These are phyloP conservation scores for Catharanthus roseus DNA, from an alignment of 257 asterid species.

Conservation along the genomic window DNA sequence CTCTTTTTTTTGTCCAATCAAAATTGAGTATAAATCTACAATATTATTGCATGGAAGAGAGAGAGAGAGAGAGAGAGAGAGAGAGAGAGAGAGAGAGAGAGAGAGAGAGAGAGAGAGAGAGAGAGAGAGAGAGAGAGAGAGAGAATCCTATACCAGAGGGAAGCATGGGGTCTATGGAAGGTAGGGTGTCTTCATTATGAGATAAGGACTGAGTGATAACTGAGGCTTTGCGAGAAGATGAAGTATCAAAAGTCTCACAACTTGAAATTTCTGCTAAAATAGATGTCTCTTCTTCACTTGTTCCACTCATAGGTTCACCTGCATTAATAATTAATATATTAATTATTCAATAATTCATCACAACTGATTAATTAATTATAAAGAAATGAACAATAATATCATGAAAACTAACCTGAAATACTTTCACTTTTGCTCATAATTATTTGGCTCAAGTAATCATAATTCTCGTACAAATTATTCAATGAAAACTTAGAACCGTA, in stretches of 20 bases:
- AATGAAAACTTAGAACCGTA: slow-evolving; percentile 5
- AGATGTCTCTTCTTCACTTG: slow-evolving; percentile 25
- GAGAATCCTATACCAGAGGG: slow-evolving; percentile 38
- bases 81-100: too few species aligned
- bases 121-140: background rate
- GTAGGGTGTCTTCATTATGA: slow-evolving; percentile 36
- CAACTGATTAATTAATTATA: too few species aligned
- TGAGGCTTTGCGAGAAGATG: slow-evolving; percentile 35
- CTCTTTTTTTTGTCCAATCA: too few species aligned
- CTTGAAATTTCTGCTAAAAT: slow-evolving; percentile 38
- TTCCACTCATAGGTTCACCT: slow-evolving; percentile 22
- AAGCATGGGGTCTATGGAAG: slow-evolving; percentile 32
- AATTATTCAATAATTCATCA: too few species aligned
- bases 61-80: too few species aligned
- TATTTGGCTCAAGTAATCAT: slow-evolving; percentile 29
- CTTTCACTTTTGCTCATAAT: slow-evolving; percentile 30
- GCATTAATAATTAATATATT: too few species aligned
- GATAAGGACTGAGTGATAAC: slow-evolving; percentile 28
- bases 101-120: too few species aligned
- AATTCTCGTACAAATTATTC: slow-evolving; percentile 30
- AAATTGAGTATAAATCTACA: background rate
- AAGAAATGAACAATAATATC: background rate
- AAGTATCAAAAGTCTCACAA: slow-evolving; percentile 28
- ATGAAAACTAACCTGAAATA: slow-evolving; percentile 24
- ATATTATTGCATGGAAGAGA: background rate